Base-by-base conservation (phyloP, 306 rosid species). In the Albizia julibrissin region DNA sequence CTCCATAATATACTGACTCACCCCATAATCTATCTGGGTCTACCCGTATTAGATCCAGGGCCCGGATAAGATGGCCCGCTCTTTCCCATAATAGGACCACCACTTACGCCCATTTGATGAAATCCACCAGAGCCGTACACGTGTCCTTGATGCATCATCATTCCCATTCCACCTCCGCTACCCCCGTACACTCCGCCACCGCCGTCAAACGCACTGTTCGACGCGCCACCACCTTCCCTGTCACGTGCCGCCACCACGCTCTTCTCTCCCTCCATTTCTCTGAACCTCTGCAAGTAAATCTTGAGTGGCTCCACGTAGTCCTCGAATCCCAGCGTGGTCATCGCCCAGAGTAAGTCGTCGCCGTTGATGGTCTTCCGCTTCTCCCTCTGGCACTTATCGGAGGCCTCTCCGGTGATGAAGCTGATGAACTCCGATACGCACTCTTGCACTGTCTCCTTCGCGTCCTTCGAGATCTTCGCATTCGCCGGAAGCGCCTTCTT, bases 401-500 rank as follows among this genome's bases (percentile, higher is more conserved):
- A 90, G 22, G 94, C 94, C 81, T 90, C 94, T 33, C 94, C 92
- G 37, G 94, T 90, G 78, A 90, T 78, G 90, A 90, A 90, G 85
- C 94, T 88, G 56, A 90, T 90, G 85, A 90, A 90, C 88, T 90
- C 94, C 2, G 94, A 90, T 0, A 90, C 92, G 87, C 92, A 90
- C 86, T 90, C 94, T 61, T 90, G 92, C 33, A 90, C 94, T 3
- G 90, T 90, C 79, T 90, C 94, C 82, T 90, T 90, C 21, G 94
- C 92, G 80, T 90, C 94, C 71, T 90, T 90, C 9, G 94, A 90
- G 80, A 90, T 90, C 90, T 90, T 90, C 83, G 94, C 94, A 84
- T 90, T 90, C 52, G 90, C 92, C 39, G 94, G 94, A 7, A 90
- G 82, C 2, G 92, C 94, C 76, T 90, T 90, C 82, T 90, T 90